Evolutionary conservation across 2,329 filamentous ascomycete species (phyloP).

Genomic region (Aspergillus sp.): DNA sequence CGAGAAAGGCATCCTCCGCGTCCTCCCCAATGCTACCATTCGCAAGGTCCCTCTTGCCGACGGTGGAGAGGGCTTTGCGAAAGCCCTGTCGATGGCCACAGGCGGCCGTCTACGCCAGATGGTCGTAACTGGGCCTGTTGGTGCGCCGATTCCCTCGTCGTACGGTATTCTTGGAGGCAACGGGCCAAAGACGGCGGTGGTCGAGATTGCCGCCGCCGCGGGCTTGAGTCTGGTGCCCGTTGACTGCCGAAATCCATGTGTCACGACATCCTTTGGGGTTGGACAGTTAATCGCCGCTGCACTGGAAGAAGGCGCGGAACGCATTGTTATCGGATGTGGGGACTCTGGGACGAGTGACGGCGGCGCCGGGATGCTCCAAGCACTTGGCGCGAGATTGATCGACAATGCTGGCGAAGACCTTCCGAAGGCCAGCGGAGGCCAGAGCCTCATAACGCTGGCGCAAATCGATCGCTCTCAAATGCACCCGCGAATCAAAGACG

Average conservation of each 20-base stretch:
- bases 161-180: conserved; percentile 37
- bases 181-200: conserved; percentile 33
- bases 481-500: conserved; percentile 29
- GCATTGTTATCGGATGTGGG: conserved; percentile 44
- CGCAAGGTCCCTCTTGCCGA: conserved; percentile 45
- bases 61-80: conserved; percentile 45
- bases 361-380: conserved; percentile 47
- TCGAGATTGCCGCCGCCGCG: conserved; percentile 47
- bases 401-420: conserved; percentile 30
- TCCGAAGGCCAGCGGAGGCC: conserved; percentile 34
- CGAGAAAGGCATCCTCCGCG: conserved; percentile 39
- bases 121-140: conserved; percentile 38
- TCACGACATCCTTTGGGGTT: conserved; percentile 45
- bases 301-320: conserved; percentile 36
- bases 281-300: conserved; percentile 41
- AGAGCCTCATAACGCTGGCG: conserved; percentile 28
- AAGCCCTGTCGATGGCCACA: conserved; percentile 37
- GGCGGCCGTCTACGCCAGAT: conserved; percentile 30
- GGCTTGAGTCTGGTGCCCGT: conserved; percentile 43
- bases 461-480: conserved; percentile 32
- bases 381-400: conserved; percentile 40
- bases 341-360: conserved; percentile 48
- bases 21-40: conserved; percentile 34
- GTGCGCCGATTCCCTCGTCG: conserved; percentile 34
- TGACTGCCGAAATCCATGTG: conserved; percentile 36